Conservation (phyloP, 192 early-diverging fungal genomes). For the Hyaloraphidium curvatum region DNA sequence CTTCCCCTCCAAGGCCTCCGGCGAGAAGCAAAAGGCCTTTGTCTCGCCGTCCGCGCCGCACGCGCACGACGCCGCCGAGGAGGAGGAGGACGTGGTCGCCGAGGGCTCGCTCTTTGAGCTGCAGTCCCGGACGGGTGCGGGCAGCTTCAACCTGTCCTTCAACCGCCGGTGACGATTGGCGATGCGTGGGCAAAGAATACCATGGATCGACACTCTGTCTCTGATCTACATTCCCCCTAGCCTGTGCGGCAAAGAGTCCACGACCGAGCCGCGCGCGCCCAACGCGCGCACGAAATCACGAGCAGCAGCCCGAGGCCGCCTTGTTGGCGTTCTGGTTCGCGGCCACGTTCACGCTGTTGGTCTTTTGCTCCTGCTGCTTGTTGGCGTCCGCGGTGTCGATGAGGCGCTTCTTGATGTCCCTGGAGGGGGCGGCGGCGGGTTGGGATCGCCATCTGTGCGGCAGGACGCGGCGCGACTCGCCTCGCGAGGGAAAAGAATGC, state of each 20-base stretch:
- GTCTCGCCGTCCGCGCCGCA: conserved; percentile 30
- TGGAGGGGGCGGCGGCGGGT: conserved; percentile 10
- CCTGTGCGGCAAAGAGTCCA: too few relatives aligned
- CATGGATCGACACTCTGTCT: too few relatives aligned
- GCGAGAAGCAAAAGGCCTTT: conserved; percentile 25
- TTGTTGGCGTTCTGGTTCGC: background rate
- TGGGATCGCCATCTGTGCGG: too few relatives aligned
- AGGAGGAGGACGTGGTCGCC: too few relatives aligned
- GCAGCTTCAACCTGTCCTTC: too few relatives aligned
- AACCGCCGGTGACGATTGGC: too few relatives aligned
- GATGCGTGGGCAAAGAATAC: too few relatives aligned
- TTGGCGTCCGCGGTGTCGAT: conserved; percentile 73
- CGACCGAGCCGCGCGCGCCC: too few relatives aligned
- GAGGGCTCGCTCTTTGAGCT: too few relatives aligned
- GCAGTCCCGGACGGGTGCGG: too few relatives aligned
- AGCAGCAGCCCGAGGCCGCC: background rate
- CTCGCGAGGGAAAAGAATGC: conserved; percentile 90
- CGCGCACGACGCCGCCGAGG: conserved; percentile 26
- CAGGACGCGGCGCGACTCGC: conserved; percentile 16
- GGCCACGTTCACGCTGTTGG: background rate
- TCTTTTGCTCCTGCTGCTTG: conserved; percentile 9
- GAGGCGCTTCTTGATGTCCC: conserved; percentile 95
- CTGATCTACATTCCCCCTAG: too few relatives aligned
- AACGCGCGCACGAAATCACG: too few relatives aligned
- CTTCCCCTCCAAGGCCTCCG: conserved; percentile 55